Evolutionary conservation across 805 yeast genomes (phyloP).

Genomic region (Debaryomyces hansenii): DNA sequence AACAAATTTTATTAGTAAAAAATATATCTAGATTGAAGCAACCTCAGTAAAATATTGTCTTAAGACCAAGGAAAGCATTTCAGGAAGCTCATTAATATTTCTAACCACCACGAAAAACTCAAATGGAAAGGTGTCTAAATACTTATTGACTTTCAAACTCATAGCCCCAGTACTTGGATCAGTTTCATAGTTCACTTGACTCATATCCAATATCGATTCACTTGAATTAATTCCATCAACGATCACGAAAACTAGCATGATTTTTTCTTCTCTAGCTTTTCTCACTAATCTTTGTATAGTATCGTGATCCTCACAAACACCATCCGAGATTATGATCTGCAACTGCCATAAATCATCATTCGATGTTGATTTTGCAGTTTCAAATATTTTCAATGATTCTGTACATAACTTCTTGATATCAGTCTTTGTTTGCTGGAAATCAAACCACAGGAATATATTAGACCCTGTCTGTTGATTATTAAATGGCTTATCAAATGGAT

Average conservation of each 20-base stretch:
- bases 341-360: slow-evolving; percentile 83
- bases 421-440: slow-evolving; percentile 84
- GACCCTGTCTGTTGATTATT: slow-evolving; percentile 77
- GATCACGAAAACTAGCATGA: slow-evolving; percentile 93
- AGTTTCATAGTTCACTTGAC: slow-evolving; percentile 80
- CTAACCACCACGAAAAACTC: slow-evolving; percentile 94
- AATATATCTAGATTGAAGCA: slow-evolving; percentile 15
- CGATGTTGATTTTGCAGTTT: slow-evolving; percentile 49
- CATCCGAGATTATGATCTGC: slow-evolving; percentile 91
- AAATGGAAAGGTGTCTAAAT: slow-evolving; percentile 93
- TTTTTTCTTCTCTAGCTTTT: slow-evolving; percentile 84
- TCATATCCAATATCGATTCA: slow-evolving; percentile 92
- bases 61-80: slow-evolving; percentile 82
- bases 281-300: slow-evolving; percentile 81
- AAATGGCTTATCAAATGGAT: slow-evolving; percentile 86
- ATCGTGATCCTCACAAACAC: slow-evolving; percentile 94
- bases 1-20: neutral
- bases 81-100: slow-evolving; percentile 86
- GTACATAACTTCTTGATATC: slow-evolving; percentile 74
- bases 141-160: slow-evolving; percentile 75
- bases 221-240: slow-evolving; percentile 84
- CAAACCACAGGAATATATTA: slow-evolving; percentile 80
- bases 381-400: slow-evolving; percentile 72
- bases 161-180: slow-evolving; percentile 64
- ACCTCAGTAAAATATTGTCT: slow-evolving; percentile 87